phyloP scores from a whole-genome alignment of 306 rosid genomes.

The Hippophae rhamnoides region DNA sequence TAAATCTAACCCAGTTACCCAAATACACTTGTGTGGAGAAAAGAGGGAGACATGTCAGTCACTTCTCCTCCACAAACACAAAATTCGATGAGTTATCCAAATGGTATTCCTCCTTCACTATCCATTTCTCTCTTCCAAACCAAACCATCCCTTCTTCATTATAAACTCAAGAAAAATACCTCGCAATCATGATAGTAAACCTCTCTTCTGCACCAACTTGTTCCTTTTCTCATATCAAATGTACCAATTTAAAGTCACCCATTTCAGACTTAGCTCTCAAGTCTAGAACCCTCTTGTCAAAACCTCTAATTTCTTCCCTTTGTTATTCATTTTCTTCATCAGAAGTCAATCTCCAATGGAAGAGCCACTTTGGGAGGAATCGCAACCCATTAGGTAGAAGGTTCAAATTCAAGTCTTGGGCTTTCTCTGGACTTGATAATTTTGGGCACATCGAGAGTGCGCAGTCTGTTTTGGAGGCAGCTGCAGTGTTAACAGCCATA shows the following conservation, averaged over 20 bases:
- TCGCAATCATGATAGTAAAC: slow-evolving; percentile 54
- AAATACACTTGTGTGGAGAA: slow-evolving; percentile 17
- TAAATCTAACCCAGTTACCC: neutral
- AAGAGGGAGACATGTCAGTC: slow-evolving; percentile 29
- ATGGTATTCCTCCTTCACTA: slow-evolving; percentile 15
- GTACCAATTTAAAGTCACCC: slow-evolving; percentile 40
- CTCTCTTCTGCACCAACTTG: slow-evolving; percentile 52
- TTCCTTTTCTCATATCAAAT: slow-evolving; percentile 39
- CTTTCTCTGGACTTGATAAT: slow-evolving; percentile 47
- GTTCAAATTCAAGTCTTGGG: slow-evolving; percentile 46
- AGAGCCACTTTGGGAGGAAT: slow-evolving; percentile 28
- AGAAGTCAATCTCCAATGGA: slow-evolving; percentile 22
- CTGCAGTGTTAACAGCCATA: slow-evolving; percentile 76
- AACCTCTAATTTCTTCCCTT: slow-evolving; percentile 25
- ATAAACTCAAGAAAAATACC: slow-evolving; percentile 6
- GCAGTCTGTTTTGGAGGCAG: slow-evolving; percentile 83
- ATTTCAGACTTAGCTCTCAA: slow-evolving; percentile 32
- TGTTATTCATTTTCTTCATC: slow-evolving; percentile 35
- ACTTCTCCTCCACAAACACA: slow-evolving; percentile 69
- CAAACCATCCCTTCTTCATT: slow-evolving; percentile 22
- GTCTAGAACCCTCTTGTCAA: slow-evolving; percentile 50
- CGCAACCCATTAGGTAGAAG: slow-evolving; percentile 31
- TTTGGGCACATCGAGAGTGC: slow-evolving; percentile 68
- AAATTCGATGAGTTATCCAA: slow-evolving; percentile 50
- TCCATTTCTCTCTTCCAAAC: slow-evolving; percentile 21